These are phyloP conservation scores for Bryum argenteum DNA, from an alignment of 225 moss, liverwort and hornwort species.

Conservation along the genomic window DNA sequence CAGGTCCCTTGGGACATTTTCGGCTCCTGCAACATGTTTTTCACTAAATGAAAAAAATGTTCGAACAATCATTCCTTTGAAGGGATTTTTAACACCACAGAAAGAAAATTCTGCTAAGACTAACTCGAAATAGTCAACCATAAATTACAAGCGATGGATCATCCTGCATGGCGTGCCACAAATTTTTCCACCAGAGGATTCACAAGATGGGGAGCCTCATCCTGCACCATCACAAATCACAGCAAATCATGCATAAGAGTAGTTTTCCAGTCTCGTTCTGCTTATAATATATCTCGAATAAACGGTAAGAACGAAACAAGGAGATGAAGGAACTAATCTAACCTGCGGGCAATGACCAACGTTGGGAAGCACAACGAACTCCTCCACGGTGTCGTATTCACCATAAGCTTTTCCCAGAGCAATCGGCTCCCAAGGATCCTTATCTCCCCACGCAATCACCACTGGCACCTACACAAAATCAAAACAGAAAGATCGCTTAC, in stretches of 20 bases:
- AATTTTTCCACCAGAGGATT: conserved; percentile 76
- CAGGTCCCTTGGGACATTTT: too few relatives aligned
- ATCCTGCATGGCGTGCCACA: conserved; percentile 55
- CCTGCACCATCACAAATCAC: conserved; percentile 49
- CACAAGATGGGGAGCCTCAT: conserved; percentile 87
- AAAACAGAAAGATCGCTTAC: conserved; percentile 10
- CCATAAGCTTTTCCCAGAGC: conserved; percentile 64
- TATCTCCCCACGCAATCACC: conserved; percentile 80
- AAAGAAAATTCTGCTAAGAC: neutral
- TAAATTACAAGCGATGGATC: neutral
- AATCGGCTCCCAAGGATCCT: conserved; percentile 89
- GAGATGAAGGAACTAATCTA: neutral
- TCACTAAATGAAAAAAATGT: neutral
- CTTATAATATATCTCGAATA: neutral
- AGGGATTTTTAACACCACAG: neutral
- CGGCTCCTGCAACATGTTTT: neutral
- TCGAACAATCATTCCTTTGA: too few relatives aligned
- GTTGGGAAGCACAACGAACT: conserved; percentile 72
- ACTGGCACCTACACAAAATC: conserved; percentile 60
- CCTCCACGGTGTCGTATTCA: conserved; percentile 68
- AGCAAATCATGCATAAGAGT: neutral
- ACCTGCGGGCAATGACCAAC: conserved; percentile 96
- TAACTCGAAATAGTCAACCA: neutral
- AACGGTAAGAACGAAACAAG: neutral
- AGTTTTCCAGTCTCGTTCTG: neutral